A percentile compares a stretch with the other conserved stretches of the same genome.
These are phyloP conservation scores for Pleurotus djamor DNA, from an alignment of 768 basidiomycete genomes.

Conservation along the genomic window DNA sequence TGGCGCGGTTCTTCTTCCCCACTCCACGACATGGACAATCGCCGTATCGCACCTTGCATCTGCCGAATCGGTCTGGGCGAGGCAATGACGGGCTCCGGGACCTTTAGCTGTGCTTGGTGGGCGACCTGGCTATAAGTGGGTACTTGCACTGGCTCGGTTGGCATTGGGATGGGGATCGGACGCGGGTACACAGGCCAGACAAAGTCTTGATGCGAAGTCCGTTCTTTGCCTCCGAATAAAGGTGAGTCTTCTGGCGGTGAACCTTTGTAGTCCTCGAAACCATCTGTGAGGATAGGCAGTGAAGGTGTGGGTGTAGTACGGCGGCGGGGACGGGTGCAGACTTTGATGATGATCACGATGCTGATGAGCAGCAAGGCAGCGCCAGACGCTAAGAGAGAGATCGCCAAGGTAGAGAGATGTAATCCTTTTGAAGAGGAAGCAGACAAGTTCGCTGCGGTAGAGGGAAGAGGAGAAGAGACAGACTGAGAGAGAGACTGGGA, in stretches of 20 bases:
- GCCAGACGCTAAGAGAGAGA: slow-evolving; percentile 54
- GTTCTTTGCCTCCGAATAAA: slow-evolving; percentile 76
- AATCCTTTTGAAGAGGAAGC: slow-evolving; percentile 15
- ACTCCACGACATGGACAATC: slow-evolving; percentile 25
- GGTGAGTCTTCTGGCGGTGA: slow-evolving; percentile 56
- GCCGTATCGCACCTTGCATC: slow-evolving; percentile 34
- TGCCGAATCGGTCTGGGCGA: slow-evolving; percentile 33
- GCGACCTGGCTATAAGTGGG: background rate
- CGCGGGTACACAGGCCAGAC: slow-evolving; percentile 56
- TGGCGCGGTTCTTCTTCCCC: slow-evolving; percentile 19
- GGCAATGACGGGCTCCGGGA: slow-evolving; percentile 15
- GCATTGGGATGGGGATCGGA: slow-evolving; percentile 18
- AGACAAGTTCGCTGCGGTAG: background rate
- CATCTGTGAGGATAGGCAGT: slow-evolving; percentile 67
- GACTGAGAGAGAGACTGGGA: background rate
- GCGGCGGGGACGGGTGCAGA: slow-evolving; percentile 47
- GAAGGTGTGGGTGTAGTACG: slow-evolving; percentile 62
- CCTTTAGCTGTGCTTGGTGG: too few relatives aligned
- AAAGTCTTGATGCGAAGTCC: slow-evolving; percentile 48
- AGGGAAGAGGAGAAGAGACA: slow-evolving; percentile 9
- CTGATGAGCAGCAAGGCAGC: slow-evolving; percentile 46
- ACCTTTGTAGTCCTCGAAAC: slow-evolving; percentile 41
- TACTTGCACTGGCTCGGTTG: slow-evolving; percentile 8
- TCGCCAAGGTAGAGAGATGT: slow-evolving; percentile 44
- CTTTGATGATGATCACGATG: slow-evolving; percentile 42